A percentile compares a stretch with the other conserved stretches of the same genome.
Conservation (phyloP, 768 basidiomycete species). For the Kwoniella mangroviensis region DNA sequence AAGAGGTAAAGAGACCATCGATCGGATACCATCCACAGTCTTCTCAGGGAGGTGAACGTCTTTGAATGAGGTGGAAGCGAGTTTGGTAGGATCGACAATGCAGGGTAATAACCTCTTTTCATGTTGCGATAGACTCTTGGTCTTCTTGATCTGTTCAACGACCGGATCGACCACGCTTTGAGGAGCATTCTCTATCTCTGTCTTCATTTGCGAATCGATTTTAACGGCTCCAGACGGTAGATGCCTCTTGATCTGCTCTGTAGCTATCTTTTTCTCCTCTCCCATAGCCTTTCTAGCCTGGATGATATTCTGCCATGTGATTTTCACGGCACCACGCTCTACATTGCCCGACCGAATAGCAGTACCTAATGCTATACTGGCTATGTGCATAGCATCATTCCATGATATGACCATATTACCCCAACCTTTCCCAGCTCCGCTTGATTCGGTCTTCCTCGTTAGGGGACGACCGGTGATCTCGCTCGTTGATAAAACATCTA, state of each 20-base stretch:
- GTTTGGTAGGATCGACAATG: conserved; percentile 79
- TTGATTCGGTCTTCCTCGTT: conserved; percentile 23
- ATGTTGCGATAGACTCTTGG: conserved; percentile 75
- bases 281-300: conserved; percentile 20
- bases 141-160: conserved; percentile 75
- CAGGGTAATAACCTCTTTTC: conserved; percentile 80
- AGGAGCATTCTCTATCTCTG: conserved; percentile 30
- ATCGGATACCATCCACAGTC: conserved; percentile 89
- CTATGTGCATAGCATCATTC: conserved; percentile 26
- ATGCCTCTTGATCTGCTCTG: conserved; percentile 28
- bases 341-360: conserved; percentile 9
- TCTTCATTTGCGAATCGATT: conserved; percentile 35
- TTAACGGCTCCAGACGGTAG: conserved; percentile 1
- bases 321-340: conserved; percentile 1
- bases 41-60: conserved; percentile 86
- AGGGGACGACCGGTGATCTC: conserved; percentile 8
- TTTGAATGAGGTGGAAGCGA: conserved; percentile 69
- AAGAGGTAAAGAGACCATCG: conserved; percentile 85
- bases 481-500: conserved; percentile 9
- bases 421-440: conserved; percentile 23
- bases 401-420: conserved; percentile 23
- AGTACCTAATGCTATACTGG: conserved; percentile 24
- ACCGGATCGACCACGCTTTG: conserved; percentile 63
- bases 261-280: conserved; percentile 27
- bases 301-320: conserved; percentile 36